A percentile compares a stretch with the other conserved stretches of the same genome.
These are phyloP conservation scores for Metarhizium robertsii DNA, from an alignment of 2,329 filamentous ascomycete genomes.

Conservation along the genomic window DNA sequence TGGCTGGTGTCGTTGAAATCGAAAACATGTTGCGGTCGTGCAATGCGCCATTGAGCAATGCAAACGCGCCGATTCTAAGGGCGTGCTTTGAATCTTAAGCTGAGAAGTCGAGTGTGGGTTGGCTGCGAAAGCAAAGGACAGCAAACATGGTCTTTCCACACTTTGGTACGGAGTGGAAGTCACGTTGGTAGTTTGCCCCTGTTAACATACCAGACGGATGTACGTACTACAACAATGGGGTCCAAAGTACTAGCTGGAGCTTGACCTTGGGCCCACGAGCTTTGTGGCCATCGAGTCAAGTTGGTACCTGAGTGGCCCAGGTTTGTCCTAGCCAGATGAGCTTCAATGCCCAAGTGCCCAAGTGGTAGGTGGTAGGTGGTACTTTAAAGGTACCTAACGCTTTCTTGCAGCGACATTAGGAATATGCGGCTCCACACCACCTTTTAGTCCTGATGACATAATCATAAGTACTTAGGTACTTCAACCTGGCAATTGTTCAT, in stretches of 20 bases:
- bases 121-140: not conserved
- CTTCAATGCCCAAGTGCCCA: too few relatives aligned
- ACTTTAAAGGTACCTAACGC: too few relatives aligned
- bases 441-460: not conserved
- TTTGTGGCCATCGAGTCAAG: too few relatives aligned
- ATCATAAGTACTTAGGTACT: not conserved
- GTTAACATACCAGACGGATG: not conserved
- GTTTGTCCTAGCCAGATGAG: too few relatives aligned
- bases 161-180: not conserved
- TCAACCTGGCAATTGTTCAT: too few relatives aligned
- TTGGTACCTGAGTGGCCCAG: too few relatives aligned
- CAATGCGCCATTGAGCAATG: conserved; percentile 20
- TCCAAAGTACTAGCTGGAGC: too few relatives aligned
- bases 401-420: too few relatives aligned
- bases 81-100: not conserved
- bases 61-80: not conserved
- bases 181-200: too few relatives aligned
- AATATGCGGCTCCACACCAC: too few relatives aligned
- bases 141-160: not conserved
- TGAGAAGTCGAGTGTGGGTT: not conserved
- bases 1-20: conserved; percentile 67
- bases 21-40: conserved; percentile 44
- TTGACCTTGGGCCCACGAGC: too few relatives aligned
- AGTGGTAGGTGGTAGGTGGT: too few relatives aligned
- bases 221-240: not conserved